A percentile compares a stretch with the other conserved stretches of the same genome.
These are phyloP conservation scores for Kwoniella europaea DNA, from an alignment of 768 basidiomycete genomes.

Conservation along the genomic window DNA sequence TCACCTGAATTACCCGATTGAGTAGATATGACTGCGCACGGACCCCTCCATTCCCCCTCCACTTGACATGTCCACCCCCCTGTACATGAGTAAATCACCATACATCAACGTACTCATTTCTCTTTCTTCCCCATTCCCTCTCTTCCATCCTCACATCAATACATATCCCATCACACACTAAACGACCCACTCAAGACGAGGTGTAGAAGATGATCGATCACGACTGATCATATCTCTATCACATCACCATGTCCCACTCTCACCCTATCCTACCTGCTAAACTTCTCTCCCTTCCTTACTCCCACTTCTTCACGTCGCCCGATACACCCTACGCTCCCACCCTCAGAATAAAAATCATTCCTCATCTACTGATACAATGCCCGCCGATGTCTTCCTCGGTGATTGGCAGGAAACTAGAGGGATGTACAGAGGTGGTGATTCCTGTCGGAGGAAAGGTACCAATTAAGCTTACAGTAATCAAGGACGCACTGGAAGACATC, in stretches of 20 bases:
- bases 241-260: constrained; percentile 5
- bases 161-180: background rate
- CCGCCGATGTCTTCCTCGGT: constrained; percentile 24
- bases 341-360: constrained; percentile 33
- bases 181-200: background rate
- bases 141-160: background rate
- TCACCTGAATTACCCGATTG: constrained; percentile 2
- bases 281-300: constrained; percentile 14
- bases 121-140: background rate
- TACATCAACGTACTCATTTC: background rate
- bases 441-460: constrained; percentile 37
- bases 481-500: constrained; percentile 2
- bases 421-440: constrained; percentile 33
- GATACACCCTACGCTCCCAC: background rate
- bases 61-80: constrained; percentile 9
- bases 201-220: background rate
- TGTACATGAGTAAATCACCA: too few species aligned
- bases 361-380: constrained; percentile 25
- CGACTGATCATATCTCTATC: background rate
- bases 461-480: constrained; percentile 20
- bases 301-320: constrained; percentile 14
- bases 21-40: background rate
- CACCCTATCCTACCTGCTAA: constrained; percentile 13
- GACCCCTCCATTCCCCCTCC: constrained; percentile 7
- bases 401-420: constrained; percentile 34